Evolutionary conservation across 495 filamentous ascomycete genomes (phyloP).

Genomic region (Tuber brumale): DNA sequence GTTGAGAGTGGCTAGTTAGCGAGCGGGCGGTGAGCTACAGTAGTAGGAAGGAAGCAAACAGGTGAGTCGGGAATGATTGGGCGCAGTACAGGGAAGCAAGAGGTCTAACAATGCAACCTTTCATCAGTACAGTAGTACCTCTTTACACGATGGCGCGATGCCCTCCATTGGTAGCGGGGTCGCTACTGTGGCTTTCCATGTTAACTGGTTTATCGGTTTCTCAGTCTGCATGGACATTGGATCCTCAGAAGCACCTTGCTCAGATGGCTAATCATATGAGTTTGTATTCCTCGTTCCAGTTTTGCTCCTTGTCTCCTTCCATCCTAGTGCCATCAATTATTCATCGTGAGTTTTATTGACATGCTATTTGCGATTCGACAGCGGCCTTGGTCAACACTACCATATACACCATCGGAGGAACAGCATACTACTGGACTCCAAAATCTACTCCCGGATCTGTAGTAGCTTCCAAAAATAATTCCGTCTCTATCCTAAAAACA

Average conservation of each 20-base stretch:
- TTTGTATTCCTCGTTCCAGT: background rate
- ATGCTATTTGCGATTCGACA: background rate
- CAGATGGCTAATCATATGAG: background rate
- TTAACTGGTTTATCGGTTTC: background rate
- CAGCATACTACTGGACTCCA: constrained; percentile 1
- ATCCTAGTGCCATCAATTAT: background rate
- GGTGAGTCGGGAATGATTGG: background rate
- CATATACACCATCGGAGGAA: background rate
- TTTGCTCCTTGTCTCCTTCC: background rate
- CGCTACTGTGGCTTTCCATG: background rate
- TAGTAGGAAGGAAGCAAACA: background rate
- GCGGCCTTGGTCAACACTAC: background rate
- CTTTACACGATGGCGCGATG: background rate
- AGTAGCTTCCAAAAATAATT: background rate
- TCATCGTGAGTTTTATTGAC: background rate
- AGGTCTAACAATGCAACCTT: background rate
- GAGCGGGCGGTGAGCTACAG: background rate
- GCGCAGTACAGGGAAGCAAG: background rate
- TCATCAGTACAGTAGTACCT: background rate
- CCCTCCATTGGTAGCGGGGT: background rate
- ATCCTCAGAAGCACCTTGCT: background rate
- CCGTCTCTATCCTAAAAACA: background rate
- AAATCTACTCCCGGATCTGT: background rate
- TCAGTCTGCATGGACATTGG: background rate
- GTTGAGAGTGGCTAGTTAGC: background rate